A percentile compares a stretch with the other conserved stretches of the same genome.
phyloP scores from a whole-genome alignment of 2,329 filamentous ascomycete species.

The Curvularia lunata region DNA sequence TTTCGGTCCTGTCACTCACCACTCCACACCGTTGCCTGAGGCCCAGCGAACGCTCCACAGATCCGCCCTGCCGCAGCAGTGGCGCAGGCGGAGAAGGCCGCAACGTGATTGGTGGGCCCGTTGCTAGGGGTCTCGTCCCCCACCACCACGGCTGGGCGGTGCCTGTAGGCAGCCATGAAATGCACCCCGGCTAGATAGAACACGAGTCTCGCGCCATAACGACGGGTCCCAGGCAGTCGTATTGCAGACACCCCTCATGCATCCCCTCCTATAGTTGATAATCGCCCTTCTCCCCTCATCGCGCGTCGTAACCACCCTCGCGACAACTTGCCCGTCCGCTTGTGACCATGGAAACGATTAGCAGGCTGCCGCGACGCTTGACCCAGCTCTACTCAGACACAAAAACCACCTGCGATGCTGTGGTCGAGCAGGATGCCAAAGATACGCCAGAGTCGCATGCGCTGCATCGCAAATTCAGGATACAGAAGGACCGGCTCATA shows the following conservation, averaged over 20 bases:
- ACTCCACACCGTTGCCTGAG: neutral
- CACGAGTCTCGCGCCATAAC: conserved; percentile 32
- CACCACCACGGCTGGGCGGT: conserved; percentile 18
- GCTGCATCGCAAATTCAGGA: conserved; percentile 76
- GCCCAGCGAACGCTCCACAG: neutral
- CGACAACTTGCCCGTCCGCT: conserved; percentile 5
- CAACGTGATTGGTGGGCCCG: conserved; percentile 14
- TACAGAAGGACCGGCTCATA: conserved; percentile 79
- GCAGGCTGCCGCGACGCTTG: conserved; percentile 50
- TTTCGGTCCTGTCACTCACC: neutral
- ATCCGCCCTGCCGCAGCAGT: conserved; percentile 5
- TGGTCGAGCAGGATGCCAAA: conserved; percentile 64
- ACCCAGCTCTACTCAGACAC: conserved; percentile 77
- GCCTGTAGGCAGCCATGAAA: conserved; percentile 40
- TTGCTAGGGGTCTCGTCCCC: conserved; percentile 1
- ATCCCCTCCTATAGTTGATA: conserved; percentile 15
- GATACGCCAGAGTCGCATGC: conserved; percentile 72
- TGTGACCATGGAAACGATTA: conserved; percentile 45
- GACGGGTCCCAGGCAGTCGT: conserved; percentile 39
- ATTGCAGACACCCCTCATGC: conserved; percentile 30
- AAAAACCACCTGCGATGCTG: conserved; percentile 77
- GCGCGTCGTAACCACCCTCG: conserved; percentile 11
- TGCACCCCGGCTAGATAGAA: conserved; percentile 34
- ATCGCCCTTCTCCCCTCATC: conserved; percentile 11
- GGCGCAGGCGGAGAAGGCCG: conserved; percentile 15